Percentiles rank a stretch among this genome's conserved stretches.
Evolutionary conservation across 2,329 filamentous ascomycete species (phyloP).

Genomic region (Orbilia brochopaga): DNA sequence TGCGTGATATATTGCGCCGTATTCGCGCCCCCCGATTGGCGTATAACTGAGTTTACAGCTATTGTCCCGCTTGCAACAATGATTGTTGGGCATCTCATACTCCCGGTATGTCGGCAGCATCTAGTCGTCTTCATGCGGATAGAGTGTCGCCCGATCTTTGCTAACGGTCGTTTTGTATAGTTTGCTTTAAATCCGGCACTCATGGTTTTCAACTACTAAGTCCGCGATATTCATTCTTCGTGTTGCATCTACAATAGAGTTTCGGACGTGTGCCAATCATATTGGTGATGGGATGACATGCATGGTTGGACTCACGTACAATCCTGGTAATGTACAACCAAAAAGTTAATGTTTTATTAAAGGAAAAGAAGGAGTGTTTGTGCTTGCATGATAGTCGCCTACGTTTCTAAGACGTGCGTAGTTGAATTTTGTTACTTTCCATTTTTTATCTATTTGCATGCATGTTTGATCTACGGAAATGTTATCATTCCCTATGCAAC

Average conservation of each 20-base stretch:
- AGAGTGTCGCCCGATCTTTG: constrained; percentile 59
- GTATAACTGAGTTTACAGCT: constrained; percentile 66
- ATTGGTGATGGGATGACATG: neutral
- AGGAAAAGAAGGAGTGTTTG: too few relatives aligned
- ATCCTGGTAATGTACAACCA: too few relatives aligned
- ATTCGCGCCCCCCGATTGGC: constrained; percentile 61
- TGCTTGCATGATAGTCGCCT: too few relatives aligned
- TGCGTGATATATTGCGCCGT: constrained; percentile 55
- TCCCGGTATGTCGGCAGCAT: constrained; percentile 61
- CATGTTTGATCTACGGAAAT: too few relatives aligned
- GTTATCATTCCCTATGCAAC: too few relatives aligned
- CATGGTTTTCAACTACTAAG: constrained; percentile 9
- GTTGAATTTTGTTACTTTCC: too few relatives aligned
- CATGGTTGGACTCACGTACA: too few relatives aligned
- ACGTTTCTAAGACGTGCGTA: too few relatives aligned
- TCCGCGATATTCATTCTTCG: neutral
- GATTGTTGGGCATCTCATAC: constrained; percentile 64
- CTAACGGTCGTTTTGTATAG: neutral
- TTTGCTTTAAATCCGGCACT: constrained; percentile 8
- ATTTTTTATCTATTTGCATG: too few relatives aligned
- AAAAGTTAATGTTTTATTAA: too few relatives aligned
- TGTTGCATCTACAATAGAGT: neutral
- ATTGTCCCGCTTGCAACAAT: constrained; percentile 66
- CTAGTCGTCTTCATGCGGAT: neutral
- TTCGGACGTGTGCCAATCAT: neutral